phyloP scores from a whole-genome alignment of 768 basidiomycete genomes.

The Lactarius sanguifluus region DNA sequence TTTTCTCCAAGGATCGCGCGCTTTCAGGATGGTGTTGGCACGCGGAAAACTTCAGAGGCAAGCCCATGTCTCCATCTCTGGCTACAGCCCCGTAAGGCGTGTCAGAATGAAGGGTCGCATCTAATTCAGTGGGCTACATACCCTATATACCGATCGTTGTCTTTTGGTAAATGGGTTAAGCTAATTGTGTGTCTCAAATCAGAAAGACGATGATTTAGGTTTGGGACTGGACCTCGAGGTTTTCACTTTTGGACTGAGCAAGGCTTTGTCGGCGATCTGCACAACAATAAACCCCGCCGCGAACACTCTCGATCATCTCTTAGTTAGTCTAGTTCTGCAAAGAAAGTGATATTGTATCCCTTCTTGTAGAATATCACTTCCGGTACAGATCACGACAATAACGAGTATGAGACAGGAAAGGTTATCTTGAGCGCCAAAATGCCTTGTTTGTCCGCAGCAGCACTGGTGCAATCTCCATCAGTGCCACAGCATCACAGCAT shows the following conservation, averaged over 20 bases:
- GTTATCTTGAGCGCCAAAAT: constrained; percentile 6
- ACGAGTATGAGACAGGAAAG: background rate
- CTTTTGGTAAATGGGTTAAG: constrained; percentile 5
- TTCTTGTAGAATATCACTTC: background rate
- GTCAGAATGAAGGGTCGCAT: background rate
- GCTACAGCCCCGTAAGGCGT: background rate
- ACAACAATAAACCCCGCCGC: constrained; percentile 13
- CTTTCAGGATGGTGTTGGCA: background rate
- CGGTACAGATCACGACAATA: constrained; percentile 6
- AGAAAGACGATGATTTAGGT: background rate
- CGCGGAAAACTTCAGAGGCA: background rate
- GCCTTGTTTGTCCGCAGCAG: constrained; percentile 8
- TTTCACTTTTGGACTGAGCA: background rate
- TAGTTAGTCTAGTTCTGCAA: constrained; percentile 7
- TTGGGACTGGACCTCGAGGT: constrained; percentile 1
- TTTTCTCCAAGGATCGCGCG: background rate
- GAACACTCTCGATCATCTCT: background rate
- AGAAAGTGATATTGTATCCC: constrained; percentile 2
- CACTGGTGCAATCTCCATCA: constrained; percentile 5
- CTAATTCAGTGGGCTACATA: background rate
- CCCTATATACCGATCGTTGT: constrained; percentile 10
- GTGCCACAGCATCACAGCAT: constrained; percentile 16
- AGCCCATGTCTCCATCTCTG: background rate
- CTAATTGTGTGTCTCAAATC: constrained; percentile 13
- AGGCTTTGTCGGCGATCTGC: background rate